Percentiles rank a stretch among this genome's conserved stretches.
Evolutionary conservation across 2,329 filamentous ascomycete genomes (phyloP).

Genomic region (Chaetomiaceae sp.): DNA sequence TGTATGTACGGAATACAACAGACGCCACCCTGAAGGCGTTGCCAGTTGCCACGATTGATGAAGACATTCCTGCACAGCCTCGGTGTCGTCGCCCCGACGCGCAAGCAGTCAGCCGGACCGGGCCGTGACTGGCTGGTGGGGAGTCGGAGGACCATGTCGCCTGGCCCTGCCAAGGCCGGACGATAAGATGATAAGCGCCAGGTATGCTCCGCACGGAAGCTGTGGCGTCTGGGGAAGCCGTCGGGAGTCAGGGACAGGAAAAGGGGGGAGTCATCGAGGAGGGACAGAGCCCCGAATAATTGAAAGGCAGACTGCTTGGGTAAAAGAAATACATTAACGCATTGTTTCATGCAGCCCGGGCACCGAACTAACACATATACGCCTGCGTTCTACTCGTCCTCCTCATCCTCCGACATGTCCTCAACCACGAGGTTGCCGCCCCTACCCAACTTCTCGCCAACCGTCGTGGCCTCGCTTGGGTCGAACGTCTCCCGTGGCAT

Average conservation of each 20-base stretch:
- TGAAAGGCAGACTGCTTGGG: too few relatives aligned
- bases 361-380: too few relatives aligned
- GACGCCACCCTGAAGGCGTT: not conserved
- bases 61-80: conserved; percentile 12
- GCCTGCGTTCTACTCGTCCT: not conserved
- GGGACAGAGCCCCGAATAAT: too few relatives aligned
- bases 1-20: not conserved
- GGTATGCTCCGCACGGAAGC: too few relatives aligned
- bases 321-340: too few relatives aligned
- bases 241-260: too few relatives aligned
- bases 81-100: conserved; percentile 13
- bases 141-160: not conserved
- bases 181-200: too few relatives aligned
- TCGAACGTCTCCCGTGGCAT: conserved; percentile 81
- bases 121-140: not conserved
- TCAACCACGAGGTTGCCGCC: conserved; percentile 91
- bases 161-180: not conserved
- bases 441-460: conserved; percentile 70
- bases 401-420: conserved; percentile 37
- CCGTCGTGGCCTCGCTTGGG: conserved; percentile 58
- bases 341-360: too few relatives aligned
- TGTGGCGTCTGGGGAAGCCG: too few relatives aligned
- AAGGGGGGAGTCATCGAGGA: too few relatives aligned
- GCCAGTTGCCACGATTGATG: conserved; percentile 12
- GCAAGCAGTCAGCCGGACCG: conserved; percentile 11